Evolutionary conservation across 192 early-diverging fungal genomes (phyloP), one percentile per base, ranked within the genome.

Genomic region (Dissophora ornata): DNA sequence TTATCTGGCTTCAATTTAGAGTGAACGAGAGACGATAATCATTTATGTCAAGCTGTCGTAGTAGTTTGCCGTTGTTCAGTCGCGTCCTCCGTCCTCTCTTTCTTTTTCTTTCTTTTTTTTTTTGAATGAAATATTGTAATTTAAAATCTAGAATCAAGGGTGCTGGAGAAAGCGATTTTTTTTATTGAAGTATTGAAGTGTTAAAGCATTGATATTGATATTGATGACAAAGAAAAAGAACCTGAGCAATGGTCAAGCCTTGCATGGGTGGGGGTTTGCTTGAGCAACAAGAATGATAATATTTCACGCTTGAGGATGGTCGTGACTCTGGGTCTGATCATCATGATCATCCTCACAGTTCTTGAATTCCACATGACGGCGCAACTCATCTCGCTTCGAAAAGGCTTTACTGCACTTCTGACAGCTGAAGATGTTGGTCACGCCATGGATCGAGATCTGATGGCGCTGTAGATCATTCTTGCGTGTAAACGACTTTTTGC

Each of bases 381-480:
- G 63, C n/a, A 90, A 71, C 19, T 80, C 85, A 61, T 90, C 88
- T 36, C 66, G 45, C 15, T 86, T 80, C 16, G 82, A 79, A 70
- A 84, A 90, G 30, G 75, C 77, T n/a, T 81, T 81, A n/a, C 44
- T 26, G 73, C 88, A 90, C 34, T 71, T 67, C 8, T 38, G 19
- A 74, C 88, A 90, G 77, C 80, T 82, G 69, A 82, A 86, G 52
- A 81, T 79, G 8, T 59, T 55, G 11, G 83, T 62, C 33, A 83
- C 81, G 29, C 83, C 79, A 40, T 89, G 88, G 34, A 87, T 75
- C 9, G 79, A 79, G 18, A 83, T 82, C 60, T 77, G 73, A 52
- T 96, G 94, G 24, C 93, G 83, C 32, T 87, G 80, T 16, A 91
- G 71, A 70, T 96, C 93, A 56, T 96, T 91, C 38, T 92, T 90